Base-by-base conservation (phyloP, 225 moss, liverwort and hornwort genomes). In the Marchantia polymorpha region DNA sequence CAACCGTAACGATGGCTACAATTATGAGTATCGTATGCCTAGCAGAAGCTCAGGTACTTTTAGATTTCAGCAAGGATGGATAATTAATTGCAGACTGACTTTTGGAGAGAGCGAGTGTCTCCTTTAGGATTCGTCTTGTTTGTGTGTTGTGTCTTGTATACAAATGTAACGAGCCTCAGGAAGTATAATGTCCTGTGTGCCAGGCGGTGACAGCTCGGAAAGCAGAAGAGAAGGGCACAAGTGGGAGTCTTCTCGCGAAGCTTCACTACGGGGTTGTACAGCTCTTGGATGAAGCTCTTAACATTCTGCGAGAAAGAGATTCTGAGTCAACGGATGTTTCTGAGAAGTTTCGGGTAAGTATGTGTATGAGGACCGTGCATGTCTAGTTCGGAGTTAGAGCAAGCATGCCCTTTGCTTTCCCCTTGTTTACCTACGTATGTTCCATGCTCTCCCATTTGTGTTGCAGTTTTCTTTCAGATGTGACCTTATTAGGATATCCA, bases 211-310 rank as follows among this genome's bases (percentile, higher is more conserved):
- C 99, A 73, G 92, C 92, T 77, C 90, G 93, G 56, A 99, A 91
- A 84, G 99, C 99, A 60, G 99, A 99, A 85, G 95, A 99, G 73
- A 99, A 91, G 78, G 91, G 89, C 52, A 89, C 95, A 47, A 99
- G 95, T 81, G 99, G 93, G 53, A 90, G 95, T 83, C 88, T 99
- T 64, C 85, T 99, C 78, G 91, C 95, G 67, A 99, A 99, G 87
- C 93, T 99, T 73, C 99, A 99, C 83, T 99, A 92, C 55, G 99
- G 99, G 60, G 99, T 99, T 26, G 99, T 99, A 39, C 95, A 99
- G 80, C 93, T 99, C 86, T 82, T 99, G 69, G 95, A 94, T 80
- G 95, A 91, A 72, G 99, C 93, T 16, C 78, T 85, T 53, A 66
- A 88, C 15, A 47, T 90, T 71, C 87, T 99, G 27, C 95, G 92